A percentile compares a stretch with the other conserved stretches of the same genome.
Evolutionary conservation across 2,329 filamentous ascomycete species (phyloP).

Genomic region (Colletotrichum sp.): DNA sequence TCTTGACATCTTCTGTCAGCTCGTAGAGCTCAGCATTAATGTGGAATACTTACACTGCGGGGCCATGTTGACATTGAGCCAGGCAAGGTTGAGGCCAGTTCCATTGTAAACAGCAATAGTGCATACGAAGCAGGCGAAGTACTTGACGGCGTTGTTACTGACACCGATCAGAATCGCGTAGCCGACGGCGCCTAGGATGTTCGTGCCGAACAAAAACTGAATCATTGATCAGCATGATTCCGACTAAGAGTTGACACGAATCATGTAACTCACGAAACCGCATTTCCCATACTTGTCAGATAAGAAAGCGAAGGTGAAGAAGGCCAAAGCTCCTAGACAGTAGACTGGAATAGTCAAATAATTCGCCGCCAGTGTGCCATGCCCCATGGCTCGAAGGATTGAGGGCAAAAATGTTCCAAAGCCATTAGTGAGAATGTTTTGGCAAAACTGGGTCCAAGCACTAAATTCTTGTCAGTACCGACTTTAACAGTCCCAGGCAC

Average conservation of each 20-base stretch:
- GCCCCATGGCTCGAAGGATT: neutral
- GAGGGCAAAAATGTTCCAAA: neutral
- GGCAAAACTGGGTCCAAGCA: neutral
- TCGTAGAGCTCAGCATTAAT: no score
- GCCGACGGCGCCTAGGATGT: neutral
- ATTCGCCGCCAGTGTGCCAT: neutral
- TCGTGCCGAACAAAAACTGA: neutral
- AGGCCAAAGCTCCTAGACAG: neutral
- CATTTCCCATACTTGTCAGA: neutral
- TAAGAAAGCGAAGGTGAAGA: neutral
- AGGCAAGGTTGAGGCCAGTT: constrained; percentile 51
- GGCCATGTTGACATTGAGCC: constrained; percentile 49
- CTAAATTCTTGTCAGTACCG: neutral
- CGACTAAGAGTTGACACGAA: neutral
- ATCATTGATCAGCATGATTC: neutral
- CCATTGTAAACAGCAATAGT: constrained; percentile 51
- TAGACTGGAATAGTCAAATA: neutral
- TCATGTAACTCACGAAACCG: neutral
- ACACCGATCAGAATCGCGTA: neutral
- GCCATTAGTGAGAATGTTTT: neutral
- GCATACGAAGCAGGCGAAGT: constrained; percentile 53
- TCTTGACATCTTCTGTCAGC: neutral
- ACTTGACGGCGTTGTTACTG: constrained; percentile 22
- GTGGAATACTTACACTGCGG: constrained; percentile 34
- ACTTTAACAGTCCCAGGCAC: accelerated